Evolutionary conservation across 305 asterid species (phyloP), one percentile per base, ranked within the genome.

Genomic region (Plantago lanceolata): DNA sequence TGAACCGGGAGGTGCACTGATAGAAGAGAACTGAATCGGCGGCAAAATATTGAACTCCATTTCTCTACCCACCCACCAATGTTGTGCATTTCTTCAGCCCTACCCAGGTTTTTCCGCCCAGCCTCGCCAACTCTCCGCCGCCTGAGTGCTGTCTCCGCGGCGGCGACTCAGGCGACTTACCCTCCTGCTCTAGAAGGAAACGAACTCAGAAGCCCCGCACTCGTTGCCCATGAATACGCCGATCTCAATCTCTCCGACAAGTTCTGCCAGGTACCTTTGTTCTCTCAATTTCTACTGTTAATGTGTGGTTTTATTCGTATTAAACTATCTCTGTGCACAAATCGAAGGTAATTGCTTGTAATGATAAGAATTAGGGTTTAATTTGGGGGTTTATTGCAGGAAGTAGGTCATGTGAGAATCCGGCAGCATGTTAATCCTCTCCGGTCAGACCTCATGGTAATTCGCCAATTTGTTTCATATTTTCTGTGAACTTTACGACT

Each of bases 341-440:
- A n/a, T n/a, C n/a, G n/a, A n/a, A n/a, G n/a, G n/a, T n/a, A n/a
- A n/a, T 28, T 28, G 5, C 4, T 28, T 2, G 33, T 31, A 31
- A 6, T 31, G 6, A 31, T 31, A 31, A 31, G 8, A 31, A 31
- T 31, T 6, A 31, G 37, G 37, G 37, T 31, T 31, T 31, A 4
- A 1, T 28, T 58, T 0, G 14, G 50, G 19, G 50, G 64, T 64
- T 45, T 63, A 63, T 81, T 71, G 66, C 77, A 91, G 98, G 96
- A 88, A 72, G 77, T 91, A 60, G 94, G 98, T 19, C 95, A 85
- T 78, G 78, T 88, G 52, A 80, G 96, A 67, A 79, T 91, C 68
- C 85, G 98, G 63, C 96, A 85, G 82, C 98, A 91, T 77, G 96
- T 88, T 37, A 91, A 91, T 74, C 98, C 98, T 67, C 85, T 91